A percentile compares a stretch with the other conserved stretches of the same genome.
Conservation (phyloP, 1,139 yeast genomes). For the Nakaseomyces nivariensis region DNA sequence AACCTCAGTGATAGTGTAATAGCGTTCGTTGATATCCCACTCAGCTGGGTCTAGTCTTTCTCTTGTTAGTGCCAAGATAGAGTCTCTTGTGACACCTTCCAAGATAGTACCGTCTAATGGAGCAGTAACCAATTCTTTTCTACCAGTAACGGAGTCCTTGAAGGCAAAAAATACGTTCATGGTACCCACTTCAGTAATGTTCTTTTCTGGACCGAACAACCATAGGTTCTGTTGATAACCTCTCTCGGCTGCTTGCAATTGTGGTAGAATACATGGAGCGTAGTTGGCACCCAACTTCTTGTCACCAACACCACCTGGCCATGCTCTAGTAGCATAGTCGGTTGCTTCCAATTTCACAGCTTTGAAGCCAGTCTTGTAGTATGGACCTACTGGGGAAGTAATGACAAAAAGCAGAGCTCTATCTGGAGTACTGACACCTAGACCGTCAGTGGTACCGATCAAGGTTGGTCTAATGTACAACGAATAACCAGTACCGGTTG, state of each 20-base stretch:
- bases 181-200: conserved; percentile 91
- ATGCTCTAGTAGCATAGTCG: conserved; percentile 90
- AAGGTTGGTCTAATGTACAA: conserved; percentile 86
- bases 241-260: conserved; percentile 69
- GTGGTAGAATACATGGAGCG: conserved; percentile 88
- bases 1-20: conserved; percentile 70
- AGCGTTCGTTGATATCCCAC: conserved; percentile 75
- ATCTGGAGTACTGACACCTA: conserved; percentile 75
- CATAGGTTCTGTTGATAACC: conserved; percentile 93
- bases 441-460: conserved; percentile 78
- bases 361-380: conserved; percentile 80
- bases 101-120: conserved; percentile 93
- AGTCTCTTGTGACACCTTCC: conserved; percentile 92
- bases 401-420: conserved; percentile 73
- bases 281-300: conserved; percentile 93
- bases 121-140: conserved; percentile 85
- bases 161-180: conserved; percentile 89
- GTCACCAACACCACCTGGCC: conserved; percentile 98
- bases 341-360: conserved; percentile 90
- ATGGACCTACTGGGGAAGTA: conserved; percentile 91
- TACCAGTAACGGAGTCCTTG: conserved; percentile 55
- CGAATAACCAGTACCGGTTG: conserved; percentile 75
- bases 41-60: conserved; percentile 58
- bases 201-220: conserved; percentile 84
- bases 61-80: conserved; percentile 64